phyloP scores from a whole-genome alignment of 192 early-diverging fungal species.

The Backusella mclennaniae region DNA sequence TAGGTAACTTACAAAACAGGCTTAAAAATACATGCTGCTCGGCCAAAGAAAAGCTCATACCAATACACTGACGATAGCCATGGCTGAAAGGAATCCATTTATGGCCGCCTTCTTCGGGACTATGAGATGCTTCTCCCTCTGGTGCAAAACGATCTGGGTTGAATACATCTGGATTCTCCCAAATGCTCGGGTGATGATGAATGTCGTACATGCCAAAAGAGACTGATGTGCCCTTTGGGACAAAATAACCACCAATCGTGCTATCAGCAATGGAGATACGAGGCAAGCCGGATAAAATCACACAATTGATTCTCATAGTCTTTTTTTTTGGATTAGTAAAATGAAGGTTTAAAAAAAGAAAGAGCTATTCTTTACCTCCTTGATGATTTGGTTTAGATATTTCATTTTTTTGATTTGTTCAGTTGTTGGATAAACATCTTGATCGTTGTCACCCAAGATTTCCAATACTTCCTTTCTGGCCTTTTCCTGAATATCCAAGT shows the following conservation, averaged over 20 bases:
- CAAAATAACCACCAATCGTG: not conserved
- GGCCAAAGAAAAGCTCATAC: constrained; percentile 57
- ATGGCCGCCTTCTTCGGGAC: not conserved
- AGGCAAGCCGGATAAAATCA: not conserved
- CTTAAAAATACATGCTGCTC: constrained; percentile 56
- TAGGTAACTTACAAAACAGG: constrained; percentile 42
- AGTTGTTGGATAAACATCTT: constrained; percentile 48
- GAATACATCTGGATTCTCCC: constrained; percentile 43
- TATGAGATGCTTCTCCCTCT: not conserved
- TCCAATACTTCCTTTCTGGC: constrained; percentile 50
- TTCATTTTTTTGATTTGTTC: constrained; percentile 50
- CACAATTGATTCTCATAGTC: constrained; percentile 1
- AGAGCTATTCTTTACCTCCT: constrained; percentile 24
- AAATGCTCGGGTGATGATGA: constrained; percentile 21
- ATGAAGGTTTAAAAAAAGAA: too few relatives aligned
- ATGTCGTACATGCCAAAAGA: constrained; percentile 12
- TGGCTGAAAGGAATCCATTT: constrained; percentile 56
- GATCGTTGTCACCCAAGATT: constrained; percentile 50
- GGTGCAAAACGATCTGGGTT: constrained; percentile 48
- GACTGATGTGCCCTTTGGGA: constrained; percentile 23
- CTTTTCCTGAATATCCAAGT: constrained; percentile 49
- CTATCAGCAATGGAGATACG: constrained; percentile 22
- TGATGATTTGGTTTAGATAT: constrained; percentile 52
- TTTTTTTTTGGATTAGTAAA: too few relatives aligned
- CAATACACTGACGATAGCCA: constrained; percentile 59